These are phyloP conservation scores for Penicillium cataractarum DNA, from an alignment of 495 filamentous ascomycete species.

Conservation along the genomic window DNA sequence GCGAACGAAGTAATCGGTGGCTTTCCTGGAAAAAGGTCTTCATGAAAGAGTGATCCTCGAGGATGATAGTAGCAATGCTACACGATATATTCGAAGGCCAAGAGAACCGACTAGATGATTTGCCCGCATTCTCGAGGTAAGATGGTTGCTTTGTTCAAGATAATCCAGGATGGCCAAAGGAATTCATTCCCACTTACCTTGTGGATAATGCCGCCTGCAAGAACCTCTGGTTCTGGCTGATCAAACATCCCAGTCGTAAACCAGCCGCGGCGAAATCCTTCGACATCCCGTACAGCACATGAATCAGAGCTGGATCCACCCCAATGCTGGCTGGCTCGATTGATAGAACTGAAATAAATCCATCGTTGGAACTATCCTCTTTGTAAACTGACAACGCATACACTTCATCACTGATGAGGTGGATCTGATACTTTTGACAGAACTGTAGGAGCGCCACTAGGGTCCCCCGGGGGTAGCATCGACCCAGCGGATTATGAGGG, in stretches of 20 bases:
- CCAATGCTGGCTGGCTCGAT: neutral
- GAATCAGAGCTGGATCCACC: neutral
- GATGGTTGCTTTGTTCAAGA: neutral
- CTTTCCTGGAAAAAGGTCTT: neutral
- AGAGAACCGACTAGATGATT: neutral
- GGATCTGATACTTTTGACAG: constrained; percentile 1
- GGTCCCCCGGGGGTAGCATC: neutral
- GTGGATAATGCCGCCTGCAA: neutral
- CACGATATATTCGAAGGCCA: constrained; percentile 4
- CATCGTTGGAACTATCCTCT: neutral
- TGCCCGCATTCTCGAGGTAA: neutral
- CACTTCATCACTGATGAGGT: neutral
- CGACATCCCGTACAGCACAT: constrained; percentile 4
- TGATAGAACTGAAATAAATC: neutral
- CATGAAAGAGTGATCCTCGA: neutral
- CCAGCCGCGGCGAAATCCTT: constrained; percentile 1
- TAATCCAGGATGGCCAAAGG: neutral
- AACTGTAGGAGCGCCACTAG: neutral
- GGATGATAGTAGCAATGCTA: neutral
- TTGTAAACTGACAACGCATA: constrained; percentile 1
- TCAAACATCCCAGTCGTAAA: neutral
- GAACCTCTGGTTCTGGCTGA: constrained; percentile 2
- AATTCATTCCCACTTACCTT: neutral
- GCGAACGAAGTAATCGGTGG: neutral
- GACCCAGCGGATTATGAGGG: neutral